Conservation (phyloP, 345 rosid genomes). For the Punica granatum region DNA sequence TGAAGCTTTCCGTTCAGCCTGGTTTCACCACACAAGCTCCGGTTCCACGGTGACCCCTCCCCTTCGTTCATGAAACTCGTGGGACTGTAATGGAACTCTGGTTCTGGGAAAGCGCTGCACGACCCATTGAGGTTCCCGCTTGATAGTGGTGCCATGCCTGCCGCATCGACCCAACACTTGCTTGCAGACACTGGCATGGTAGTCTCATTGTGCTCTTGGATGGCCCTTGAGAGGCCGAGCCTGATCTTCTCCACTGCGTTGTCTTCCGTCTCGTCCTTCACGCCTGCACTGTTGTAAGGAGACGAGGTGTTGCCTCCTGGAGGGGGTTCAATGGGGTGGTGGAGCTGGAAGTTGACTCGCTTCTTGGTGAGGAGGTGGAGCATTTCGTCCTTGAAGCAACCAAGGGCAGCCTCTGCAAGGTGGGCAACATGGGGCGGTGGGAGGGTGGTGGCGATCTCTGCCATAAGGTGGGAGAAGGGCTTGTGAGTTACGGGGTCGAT, state of each 20-base stretch:
- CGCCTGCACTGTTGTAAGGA: constrained; percentile 14
- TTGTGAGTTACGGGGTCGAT: constrained; percentile 95
- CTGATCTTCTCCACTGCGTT: constrained; percentile 55
- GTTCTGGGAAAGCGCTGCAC: constrained; percentile 24
- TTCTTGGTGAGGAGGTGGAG: constrained; percentile 94
- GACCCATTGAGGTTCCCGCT: constrained; percentile 30
- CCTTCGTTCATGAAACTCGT: constrained; percentile 39
- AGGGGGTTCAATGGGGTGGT: constrained; percentile 25
- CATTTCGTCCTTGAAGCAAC: constrained; percentile 98
- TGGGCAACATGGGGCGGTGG: constrained; percentile 92
- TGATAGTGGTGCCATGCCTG: constrained; percentile 6
- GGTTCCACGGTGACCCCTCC: constrained; percentile 54
- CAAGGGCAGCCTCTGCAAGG: constrained; percentile 94
- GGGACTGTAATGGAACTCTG: constrained; percentile 39
- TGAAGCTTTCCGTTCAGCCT: constrained; percentile 21
- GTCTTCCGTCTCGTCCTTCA: constrained; percentile 37
- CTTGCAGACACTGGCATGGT: constrained; percentile 19
- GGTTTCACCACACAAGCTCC: constrained; percentile 37
- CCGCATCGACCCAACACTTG: constrained; percentile 32
- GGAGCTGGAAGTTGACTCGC: constrained; percentile 68
- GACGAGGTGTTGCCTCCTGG: constrained; percentile 26
- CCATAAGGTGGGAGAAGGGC: constrained; percentile 99
- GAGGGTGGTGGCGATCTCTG: constrained; percentile 84
- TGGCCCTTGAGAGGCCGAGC: constrained; percentile 48
- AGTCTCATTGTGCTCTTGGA: constrained; percentile 38